Evolutionary conservation across 2,329 filamentous ascomycete species (phyloP).

Genomic region (Byssothecium circinans): DNA sequence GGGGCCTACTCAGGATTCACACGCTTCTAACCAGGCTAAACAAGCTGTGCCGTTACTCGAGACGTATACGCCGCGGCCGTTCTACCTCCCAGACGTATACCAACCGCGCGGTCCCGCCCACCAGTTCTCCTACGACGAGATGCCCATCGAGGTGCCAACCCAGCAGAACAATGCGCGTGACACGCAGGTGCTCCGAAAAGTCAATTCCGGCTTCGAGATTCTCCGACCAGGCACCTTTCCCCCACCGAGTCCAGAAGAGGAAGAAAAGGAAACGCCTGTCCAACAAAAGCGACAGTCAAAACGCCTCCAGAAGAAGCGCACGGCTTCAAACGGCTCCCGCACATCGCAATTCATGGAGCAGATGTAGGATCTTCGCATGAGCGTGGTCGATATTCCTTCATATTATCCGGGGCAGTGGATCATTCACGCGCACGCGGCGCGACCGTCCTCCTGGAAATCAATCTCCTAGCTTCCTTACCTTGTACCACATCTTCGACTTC

Average conservation of each 20-base stretch:
- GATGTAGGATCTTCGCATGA: constrained; percentile 29
- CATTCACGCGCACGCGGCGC: constrained; percentile 19
- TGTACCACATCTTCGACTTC: constrained; percentile 17
- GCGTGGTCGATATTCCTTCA: constrained; percentile 11
- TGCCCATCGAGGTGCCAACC: constrained; percentile 32
- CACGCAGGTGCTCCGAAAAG: constrained; percentile 41
- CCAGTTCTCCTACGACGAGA: constrained; percentile 39
- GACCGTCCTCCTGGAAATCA: constrained; percentile 19
- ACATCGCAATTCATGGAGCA: constrained; percentile 43
- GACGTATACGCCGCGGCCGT: constrained; percentile 39
- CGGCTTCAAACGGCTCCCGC: constrained; percentile 32
- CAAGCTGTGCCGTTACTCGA: constrained; percentile 41
- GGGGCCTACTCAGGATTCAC: constrained; percentile 24
- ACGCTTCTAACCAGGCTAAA: constrained; percentile 27
- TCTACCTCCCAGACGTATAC: constrained; percentile 39
- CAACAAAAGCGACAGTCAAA: constrained; percentile 41
- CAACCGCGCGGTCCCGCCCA: constrained; percentile 42
- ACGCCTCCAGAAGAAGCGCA: constrained; percentile 49
- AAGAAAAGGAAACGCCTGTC: constrained; percentile 27
- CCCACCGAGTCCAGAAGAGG: constrained; percentile 31
- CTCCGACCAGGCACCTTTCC: constrained; percentile 44
- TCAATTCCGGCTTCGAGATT: constrained; percentile 48
- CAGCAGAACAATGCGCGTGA: constrained; percentile 25
- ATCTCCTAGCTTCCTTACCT: constrained; percentile 14
- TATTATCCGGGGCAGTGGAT: constrained; percentile 16